Evolutionary conservation across 768 basidiomycete species (phyloP).

Genomic region (Boletus subparvulus): DNA sequence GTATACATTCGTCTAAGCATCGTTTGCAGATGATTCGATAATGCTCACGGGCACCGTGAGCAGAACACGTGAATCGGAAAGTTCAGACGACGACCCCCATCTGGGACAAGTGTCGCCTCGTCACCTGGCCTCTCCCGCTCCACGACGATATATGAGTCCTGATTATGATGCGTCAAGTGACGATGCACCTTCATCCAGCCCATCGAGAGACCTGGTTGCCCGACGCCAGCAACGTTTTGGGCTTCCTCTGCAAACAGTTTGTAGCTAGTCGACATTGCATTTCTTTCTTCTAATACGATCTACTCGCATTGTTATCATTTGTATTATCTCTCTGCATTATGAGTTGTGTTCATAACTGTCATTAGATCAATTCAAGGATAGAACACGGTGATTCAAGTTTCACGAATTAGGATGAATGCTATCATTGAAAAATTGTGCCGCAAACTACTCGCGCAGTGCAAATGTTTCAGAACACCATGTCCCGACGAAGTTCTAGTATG

Average conservation of each 20-base stretch:
- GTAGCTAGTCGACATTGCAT: slow-evolving; percentile 12
- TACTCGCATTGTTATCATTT: slow-evolving; percentile 23
- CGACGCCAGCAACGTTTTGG: slow-evolving; percentile 40
- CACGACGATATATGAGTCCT: slow-evolving; percentile 38
- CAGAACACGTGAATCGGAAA: slow-evolving; percentile 20
- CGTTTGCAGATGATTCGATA: slow-evolving; percentile 48
- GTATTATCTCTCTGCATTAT: slow-evolving; percentile 17
- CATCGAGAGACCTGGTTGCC: slow-evolving; percentile 44
- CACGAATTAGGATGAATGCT: too few species aligned
- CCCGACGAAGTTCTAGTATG: too few species aligned
- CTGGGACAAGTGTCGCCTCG: slow-evolving; percentile 70
- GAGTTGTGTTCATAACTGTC: slow-evolving; percentile 19
- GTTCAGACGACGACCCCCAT: slow-evolving; percentile 65
- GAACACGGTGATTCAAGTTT: neutral
- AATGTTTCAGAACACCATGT: too few species aligned
- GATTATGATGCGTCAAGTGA: slow-evolving; percentile 47
- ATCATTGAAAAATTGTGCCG: too few species aligned
- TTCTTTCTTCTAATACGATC: slow-evolving; percentile 15
- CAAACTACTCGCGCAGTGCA: too few species aligned
- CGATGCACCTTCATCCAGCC: slow-evolving; percentile 48
- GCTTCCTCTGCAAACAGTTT: neutral
- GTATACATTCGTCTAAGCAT: slow-evolving; percentile 2
- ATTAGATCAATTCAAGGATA: slow-evolving; percentile 4
- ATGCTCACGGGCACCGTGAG: slow-evolving; percentile 23
- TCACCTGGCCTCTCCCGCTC: slow-evolving; percentile 61